Evolutionary conservation across 306 rosid genomes (phyloP), one percentile per base, ranked within the genome.

Genomic region (Medicago lupulina): DNA sequence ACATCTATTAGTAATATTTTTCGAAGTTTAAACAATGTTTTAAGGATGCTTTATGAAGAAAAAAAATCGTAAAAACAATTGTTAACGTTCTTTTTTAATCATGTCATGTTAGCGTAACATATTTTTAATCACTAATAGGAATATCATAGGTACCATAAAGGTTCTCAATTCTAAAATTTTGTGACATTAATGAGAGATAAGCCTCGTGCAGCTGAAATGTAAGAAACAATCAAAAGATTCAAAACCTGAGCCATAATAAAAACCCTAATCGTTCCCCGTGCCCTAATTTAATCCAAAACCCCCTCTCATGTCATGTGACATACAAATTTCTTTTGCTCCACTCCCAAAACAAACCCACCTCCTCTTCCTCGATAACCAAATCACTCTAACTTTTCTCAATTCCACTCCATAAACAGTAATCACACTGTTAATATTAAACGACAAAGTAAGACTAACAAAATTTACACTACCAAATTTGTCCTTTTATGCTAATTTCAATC

Each of bases 301-400:
- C 13, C 31, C 73, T 57, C 84, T 31, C 88, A 40, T 59, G 76
- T 82, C 86, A 87, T 80, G 95, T 89, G 92, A 76, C 72, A 21
- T 16, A 36, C 74, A 76, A 54, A 71, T 86, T 87, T 78, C 83
- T 82, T 83, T 82, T 47, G 84, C 92, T 64, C 93, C 81, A 65
- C 87, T 91, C 89, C 98, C 97, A 83, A 94, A 90, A 86, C 96
- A 83, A 78, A 82, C 91, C 97, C 98, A 94, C 96, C 80, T 76
- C 36, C 85, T 74, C 86, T 78, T 68, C 86, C 90, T 90, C 91
- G 97, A 85, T 81, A 86, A 85, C 79, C 86, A 85, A 87, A 69
- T 90, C 83, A 68, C 84, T 81, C 76, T 73, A 67, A 28, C 73
- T 76, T 80, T 83, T 70, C 75, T 84, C 82, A 85, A 87, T 82